Evolutionary conservation across 1,139 yeast genomes (phyloP), one percentile per base, ranked within the genome.

Genomic region (Geotrichum fermentans): DNA sequence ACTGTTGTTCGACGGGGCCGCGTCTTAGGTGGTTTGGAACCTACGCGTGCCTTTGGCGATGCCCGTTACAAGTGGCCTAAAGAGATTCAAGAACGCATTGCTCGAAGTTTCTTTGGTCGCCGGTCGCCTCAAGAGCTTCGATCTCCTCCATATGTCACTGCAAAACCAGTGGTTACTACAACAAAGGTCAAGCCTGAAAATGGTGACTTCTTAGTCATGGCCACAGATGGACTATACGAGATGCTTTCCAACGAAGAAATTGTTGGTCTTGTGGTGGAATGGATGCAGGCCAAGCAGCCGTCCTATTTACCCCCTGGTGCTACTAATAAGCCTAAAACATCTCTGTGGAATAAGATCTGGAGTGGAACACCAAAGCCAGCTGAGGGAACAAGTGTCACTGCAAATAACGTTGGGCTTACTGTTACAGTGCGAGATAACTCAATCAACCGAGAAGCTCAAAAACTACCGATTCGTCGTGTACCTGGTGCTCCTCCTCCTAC

Each of bases 71-170:
- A 92, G 64, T 73, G 86, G 73, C 74, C 88, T 26, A 83, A 86
- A 28, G 80, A 82, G 29, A 76, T 87, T 54, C 97, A 94, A 61
- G 84, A 83, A 50, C 71, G 77, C 52, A 75, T 85, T 22, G 83
- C 87, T 58, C 76, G 82, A 54, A 83, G 82, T 61, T 83, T 88
- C 58, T 90, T 90, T 64, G 95, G 96, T 33, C 78, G 92, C 63
- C 73, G 83, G 52, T 79, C 86, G 43, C 97, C 97, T 2, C 78
- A 79, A 46, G 82, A 83, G 59, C 74, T 88, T 56, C 33, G 37
- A 20, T 83, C 96, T 0, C 98, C 99, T 4, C 99, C 99, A 0
- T 92, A 92, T 65, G 97, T 92, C 33, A 92, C 98, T 0, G 97
- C 98, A 0, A 90, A 83, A 63, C 99, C 99, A 0, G 96, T 83